Evolutionary conservation across 169 alveolate genomes (phyloP).

Genomic region (Perkinsus marinus): DNA sequence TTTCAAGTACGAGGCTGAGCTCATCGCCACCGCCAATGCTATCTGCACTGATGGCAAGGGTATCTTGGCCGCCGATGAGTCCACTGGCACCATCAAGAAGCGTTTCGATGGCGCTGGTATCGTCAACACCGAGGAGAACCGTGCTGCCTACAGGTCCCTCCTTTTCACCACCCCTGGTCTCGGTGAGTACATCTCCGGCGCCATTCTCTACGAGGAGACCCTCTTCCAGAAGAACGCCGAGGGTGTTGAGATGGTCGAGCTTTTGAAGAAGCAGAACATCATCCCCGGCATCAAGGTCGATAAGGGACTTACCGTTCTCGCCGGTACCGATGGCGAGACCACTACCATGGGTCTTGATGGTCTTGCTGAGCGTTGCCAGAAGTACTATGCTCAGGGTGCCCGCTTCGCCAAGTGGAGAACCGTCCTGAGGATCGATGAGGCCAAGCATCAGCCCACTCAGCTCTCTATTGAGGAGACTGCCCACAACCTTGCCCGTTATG

Average conservation of each 20-base stretch:
- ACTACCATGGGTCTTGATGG: slow-evolving; percentile 85
- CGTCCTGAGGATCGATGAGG: slow-evolving; percentile 69
- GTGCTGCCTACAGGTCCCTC: slow-evolving; percentile 83
- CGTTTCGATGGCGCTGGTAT: slow-evolving; percentile 74
- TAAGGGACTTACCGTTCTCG: slow-evolving; percentile 65
- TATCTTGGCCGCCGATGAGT: slow-evolving; percentile 91
- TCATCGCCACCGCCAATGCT: neutral
- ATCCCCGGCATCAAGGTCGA: slow-evolving; percentile 90
- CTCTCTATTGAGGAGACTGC: slow-evolving; percentile 78
- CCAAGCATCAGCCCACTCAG: slow-evolving; percentile 65
- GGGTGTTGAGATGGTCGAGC: slow-evolving; percentile 52
- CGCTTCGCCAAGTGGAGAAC: slow-evolving; percentile 97
- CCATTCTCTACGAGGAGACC: slow-evolving; percentile 87
- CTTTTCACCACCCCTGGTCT: slow-evolving; percentile 75
- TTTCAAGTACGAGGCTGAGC: slow-evolving; percentile 2
- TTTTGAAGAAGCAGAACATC: slow-evolving; percentile 58
- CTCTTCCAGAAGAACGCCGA: slow-evolving; percentile 66
- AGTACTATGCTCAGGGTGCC: slow-evolving; percentile 83
- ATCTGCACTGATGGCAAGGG: slow-evolving; percentile 67
- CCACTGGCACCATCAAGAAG: slow-evolving; percentile 85
- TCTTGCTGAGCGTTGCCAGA: slow-evolving; percentile 79
- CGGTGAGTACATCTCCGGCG: slow-evolving; percentile 83
- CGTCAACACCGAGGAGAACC: slow-evolving; percentile 79
- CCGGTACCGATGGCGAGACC: slow-evolving; percentile 66
- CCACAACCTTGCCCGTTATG: slow-evolving; percentile 87